Percentiles rank a stretch among this genome's conserved stretches.
Evolutionary conservation across 1,139 yeast genomes (phyloP).

Genomic region (Yamadazyma sp.): DNA sequence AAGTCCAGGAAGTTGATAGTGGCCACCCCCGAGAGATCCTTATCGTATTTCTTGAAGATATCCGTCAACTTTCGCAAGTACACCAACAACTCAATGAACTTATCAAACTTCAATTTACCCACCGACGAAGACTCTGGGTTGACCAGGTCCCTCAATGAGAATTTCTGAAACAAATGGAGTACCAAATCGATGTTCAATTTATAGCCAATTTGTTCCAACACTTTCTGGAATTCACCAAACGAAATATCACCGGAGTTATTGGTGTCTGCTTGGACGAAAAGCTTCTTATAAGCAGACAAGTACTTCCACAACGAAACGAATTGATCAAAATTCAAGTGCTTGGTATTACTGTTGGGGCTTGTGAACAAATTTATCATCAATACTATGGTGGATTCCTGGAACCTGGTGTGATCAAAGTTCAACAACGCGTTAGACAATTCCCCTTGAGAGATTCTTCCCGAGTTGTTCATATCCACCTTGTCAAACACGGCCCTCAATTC

Average conservation of each 20-base stretch:
- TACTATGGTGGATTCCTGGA: constrained; percentile 60
- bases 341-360: constrained; percentile 39
- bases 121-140: constrained; percentile 32
- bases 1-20: constrained; percentile 78
- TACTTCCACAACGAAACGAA: constrained; percentile 74
- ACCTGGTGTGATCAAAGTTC: constrained; percentile 65
- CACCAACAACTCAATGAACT: constrained; percentile 77
- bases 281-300: constrained; percentile 67
- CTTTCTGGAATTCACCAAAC: constrained; percentile 64
- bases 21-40: constrained; percentile 74
- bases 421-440: constrained; percentile 64
- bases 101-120: constrained; percentile 73
- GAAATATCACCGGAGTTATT: constrained; percentile 63
- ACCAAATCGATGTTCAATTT: constrained; percentile 62
- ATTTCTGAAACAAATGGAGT: constrained; percentile 59
- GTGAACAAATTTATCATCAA: constrained; percentile 67
- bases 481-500: constrained; percentile 57
- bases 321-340: constrained; percentile 56
- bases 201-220: constrained; percentile 72
- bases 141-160: constrained; percentile 44
- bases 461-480: constrained; percentile 52
- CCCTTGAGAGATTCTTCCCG: constrained; percentile 56
- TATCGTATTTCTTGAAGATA: constrained; percentile 74
- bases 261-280: constrained; percentile 63
- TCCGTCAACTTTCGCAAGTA: constrained; percentile 78